Evolutionary conservation across 768 basidiomycete genomes (phyloP).

Genomic region (Tylopilus rubrobrunneus): DNA sequence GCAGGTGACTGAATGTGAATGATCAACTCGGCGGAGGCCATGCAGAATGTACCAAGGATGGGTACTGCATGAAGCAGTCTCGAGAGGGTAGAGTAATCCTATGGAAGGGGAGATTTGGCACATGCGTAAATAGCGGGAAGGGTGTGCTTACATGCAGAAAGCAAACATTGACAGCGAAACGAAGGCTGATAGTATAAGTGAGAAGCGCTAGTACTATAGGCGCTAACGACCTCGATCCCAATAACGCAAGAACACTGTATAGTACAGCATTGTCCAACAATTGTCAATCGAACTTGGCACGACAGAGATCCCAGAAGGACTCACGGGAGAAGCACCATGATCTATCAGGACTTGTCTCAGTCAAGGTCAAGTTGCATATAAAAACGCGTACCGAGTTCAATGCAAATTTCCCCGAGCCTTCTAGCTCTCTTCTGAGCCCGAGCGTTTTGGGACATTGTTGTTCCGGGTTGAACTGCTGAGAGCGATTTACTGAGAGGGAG

Average conservation of each 20-base stretch:
- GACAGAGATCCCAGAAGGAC: background rate
- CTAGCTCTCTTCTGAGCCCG: slow-evolving; percentile 6
- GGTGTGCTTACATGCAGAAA: slow-evolving; percentile 6
- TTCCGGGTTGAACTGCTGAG: background rate
- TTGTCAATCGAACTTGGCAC: background rate
- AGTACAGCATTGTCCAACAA: no score
- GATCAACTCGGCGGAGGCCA: slow-evolving; percentile 9
- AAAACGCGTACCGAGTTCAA: slow-evolving; percentile 13
- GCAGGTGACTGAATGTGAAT: slow-evolving; percentile 6
- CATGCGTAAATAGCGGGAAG: background rate
- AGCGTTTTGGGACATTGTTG: background rate
- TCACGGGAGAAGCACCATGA: slow-evolving; percentile 19
- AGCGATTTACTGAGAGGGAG: background rate
- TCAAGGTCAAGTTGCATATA: background rate
- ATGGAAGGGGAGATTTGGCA: background rate
- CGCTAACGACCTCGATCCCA: slow-evolving; percentile 6
- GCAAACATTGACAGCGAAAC: slow-evolving; percentile 3
- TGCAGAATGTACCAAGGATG: slow-evolving; percentile 7
- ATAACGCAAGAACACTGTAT: slow-evolving; percentile 7
- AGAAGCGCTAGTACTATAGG: slow-evolving; percentile 14
- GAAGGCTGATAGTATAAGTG: slow-evolving; percentile 24
- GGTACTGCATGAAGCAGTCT: slow-evolving; percentile 19
- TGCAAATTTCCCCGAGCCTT: slow-evolving; percentile 13
- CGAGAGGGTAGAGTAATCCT: slow-evolving; percentile 9
- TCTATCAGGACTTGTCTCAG: background rate